Base-by-base conservation (phyloP, 176 grass and related monocot species). In the Musa troglodytarum region DNA sequence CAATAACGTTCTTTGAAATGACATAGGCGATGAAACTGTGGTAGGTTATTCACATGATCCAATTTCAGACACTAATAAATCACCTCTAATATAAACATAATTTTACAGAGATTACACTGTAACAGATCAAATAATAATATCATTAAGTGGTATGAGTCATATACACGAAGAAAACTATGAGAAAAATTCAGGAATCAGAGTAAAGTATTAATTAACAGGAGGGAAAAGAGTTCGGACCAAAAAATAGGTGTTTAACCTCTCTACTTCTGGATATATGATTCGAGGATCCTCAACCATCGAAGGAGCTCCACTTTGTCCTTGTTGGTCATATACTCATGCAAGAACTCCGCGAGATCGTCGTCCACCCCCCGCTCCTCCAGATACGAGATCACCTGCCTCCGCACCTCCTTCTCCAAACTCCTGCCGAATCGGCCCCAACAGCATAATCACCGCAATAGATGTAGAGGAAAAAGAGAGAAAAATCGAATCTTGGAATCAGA, bases 271-370 rank as follows among this genome's bases (percentile, higher is more conserved):
- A 98, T 29, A 68, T 91, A 93, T 25, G 90, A 86, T 76, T 93
- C 84, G 0, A 98, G 65, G 0, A 63, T 87, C 84, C 71, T 89
- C 82, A 93, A 72, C 95, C 95, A 98, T 77, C 84, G 81, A 65
- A 93, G 81, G n/a, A 82, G 73, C 62, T 98, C 95, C 79, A 86
- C 73, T 75, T 87, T 98, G 53, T 86, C 90, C 88, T 98, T 93
- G 69, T 91, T 98, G 1, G 71, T 76, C 65, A 93, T 89, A 64
- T 91, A 98, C 13, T 82, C 84, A 50, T 98, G 90, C 86, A 98
- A 84, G 82, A 98, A 98, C 52, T 66, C 80, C 0, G 94, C 94
- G 0, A 97, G 88, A 25, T 91, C 79, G 52, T 74, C 88, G 16
- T 98, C 84, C 24, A 98, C 84, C 73, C 84, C 88, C 68, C 86